Evolutionary conservation across 495 filamentous ascomycete species (phyloP).

Genomic region (Neurospora sp.): DNA sequence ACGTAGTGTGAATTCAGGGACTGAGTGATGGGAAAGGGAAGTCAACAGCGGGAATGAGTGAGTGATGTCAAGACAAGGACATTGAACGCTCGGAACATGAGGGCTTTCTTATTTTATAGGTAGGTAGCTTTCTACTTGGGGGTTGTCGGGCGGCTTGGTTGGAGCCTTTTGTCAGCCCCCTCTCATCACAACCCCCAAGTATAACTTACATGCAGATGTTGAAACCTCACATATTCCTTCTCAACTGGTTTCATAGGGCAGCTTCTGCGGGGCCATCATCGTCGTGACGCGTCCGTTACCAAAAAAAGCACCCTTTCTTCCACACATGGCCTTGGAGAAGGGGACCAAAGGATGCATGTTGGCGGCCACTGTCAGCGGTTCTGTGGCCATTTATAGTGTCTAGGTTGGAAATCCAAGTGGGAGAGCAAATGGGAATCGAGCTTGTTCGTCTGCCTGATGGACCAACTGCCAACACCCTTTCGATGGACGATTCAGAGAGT

Average conservation of each 20-base stretch:
- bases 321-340: neutral
- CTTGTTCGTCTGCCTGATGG: neutral
- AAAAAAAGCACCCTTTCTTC: neutral
- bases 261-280: neutral
- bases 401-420: neutral
- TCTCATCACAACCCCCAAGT: too few species aligned
- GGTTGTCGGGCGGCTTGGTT: too few species aligned
- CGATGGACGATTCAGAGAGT: neutral
- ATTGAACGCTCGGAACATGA: too few species aligned
- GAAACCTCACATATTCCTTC: neutral
- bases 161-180: too few species aligned
- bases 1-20: neutral
- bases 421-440: neutral
- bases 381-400: neutral
- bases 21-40: neutral
- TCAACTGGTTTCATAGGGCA: neutral
- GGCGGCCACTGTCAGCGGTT: neutral
- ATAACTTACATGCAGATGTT: neutral
- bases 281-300: neutral
- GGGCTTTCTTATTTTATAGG: too few species aligned
- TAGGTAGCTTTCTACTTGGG: too few species aligned
- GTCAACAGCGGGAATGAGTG: neutral
- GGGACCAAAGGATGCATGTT: neutral
- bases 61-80: too few species aligned
- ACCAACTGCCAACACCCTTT: neutral